Base-by-base conservation (phyloP, 2,329 filamentous ascomycete genomes). In the Dothideomycetes sp. region DNA sequence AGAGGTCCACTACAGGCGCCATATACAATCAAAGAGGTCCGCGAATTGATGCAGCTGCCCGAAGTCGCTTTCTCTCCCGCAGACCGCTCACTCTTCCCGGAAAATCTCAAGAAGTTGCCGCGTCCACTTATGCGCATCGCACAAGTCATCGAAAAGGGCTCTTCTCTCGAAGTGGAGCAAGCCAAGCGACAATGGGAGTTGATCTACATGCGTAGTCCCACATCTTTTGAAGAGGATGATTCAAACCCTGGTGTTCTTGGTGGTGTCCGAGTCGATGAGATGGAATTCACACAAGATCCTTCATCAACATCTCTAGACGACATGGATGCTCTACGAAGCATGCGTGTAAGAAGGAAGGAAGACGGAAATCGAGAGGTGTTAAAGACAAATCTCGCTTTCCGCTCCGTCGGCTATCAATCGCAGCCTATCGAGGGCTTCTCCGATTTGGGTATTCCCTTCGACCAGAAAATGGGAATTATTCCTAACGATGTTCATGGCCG, bases 371-470 rank as follows among this genome's bases (percentile, higher is more conserved):
- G 34, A 13, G 30, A 40, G 10, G 29, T 44, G 5, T 22, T 94
- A 4, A 69, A 76, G 1, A 78, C 86, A 0, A 72, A 78, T 5
- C 57, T 89, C 4, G 87, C 85, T 12, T 95, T 98, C 64, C 78
- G 87, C 13, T 94, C 86, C n/a, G 88, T 98, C 30, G 91, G 91
- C 5, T 98, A 98, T 65, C 86, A 85, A 52, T 88, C 87, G 0
- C 72, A 81, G 22, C 70, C 85, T 1, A 65, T 98, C 1, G 72
- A 78, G 0, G 89, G 86, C 0, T 81, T 96, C 48, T 61, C 69
- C 1, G 74, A 82, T 4, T 64, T 89, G 0, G 80, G 80, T 2
- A 77, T 95, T 30, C 76, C 79, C 7, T 98, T 98, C 54, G 80
- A 96, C 56, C 62, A 73, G 1, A 66, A 67, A 6, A 73, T 74